Evolutionary conservation across 345 rosid genomes (phyloP).

Genomic region (Eucalyptus cladocalyx): DNA sequence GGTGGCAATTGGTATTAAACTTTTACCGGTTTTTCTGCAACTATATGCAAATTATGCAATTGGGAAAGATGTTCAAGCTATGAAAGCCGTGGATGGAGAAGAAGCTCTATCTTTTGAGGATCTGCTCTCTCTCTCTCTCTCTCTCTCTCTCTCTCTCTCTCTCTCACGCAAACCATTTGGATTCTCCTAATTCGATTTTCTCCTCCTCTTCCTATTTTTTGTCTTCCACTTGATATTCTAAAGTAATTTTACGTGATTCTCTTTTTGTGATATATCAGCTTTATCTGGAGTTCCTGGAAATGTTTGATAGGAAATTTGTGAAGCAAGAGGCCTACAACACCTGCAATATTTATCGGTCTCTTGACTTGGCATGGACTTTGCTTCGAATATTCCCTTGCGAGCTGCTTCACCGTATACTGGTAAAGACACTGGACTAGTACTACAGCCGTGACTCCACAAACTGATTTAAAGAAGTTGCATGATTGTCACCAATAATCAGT

Average conservation of each 20-base stretch:
- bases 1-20: neutral
- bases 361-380: slow-evolving; percentile 56
- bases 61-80: slow-evolving; percentile 96
- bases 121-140: slow-evolving; percentile 29
- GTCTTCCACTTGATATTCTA: neutral
- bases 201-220: neutral
- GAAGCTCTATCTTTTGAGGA: slow-evolving; percentile 97
- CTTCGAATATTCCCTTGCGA: slow-evolving; percentile 93
- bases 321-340: slow-evolving; percentile 1
- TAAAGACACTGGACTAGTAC: slow-evolving; percentile 63
- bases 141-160: too few species aligned
- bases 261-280: slow-evolving; percentile 29
- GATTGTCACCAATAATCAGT: neutral
- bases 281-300: slow-evolving; percentile 78
- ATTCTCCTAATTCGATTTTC: neutral
- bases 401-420: slow-evolving; percentile 92
- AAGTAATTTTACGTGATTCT: neutral
- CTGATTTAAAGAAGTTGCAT: neutral
- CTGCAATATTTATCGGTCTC: neutral
- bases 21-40: slow-evolving; percentile 14
- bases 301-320: slow-evolving; percentile 84
- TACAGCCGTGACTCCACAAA: neutral
- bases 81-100: slow-evolving; percentile 98
- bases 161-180: neutral
- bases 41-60: slow-evolving; percentile 91